Percentiles rank a stretch among this genome's conserved stretches.
Evolutionary conservation across 768 basidiomycete species (phyloP).

Genomic region (Pleurotus tuber-regium): DNA sequence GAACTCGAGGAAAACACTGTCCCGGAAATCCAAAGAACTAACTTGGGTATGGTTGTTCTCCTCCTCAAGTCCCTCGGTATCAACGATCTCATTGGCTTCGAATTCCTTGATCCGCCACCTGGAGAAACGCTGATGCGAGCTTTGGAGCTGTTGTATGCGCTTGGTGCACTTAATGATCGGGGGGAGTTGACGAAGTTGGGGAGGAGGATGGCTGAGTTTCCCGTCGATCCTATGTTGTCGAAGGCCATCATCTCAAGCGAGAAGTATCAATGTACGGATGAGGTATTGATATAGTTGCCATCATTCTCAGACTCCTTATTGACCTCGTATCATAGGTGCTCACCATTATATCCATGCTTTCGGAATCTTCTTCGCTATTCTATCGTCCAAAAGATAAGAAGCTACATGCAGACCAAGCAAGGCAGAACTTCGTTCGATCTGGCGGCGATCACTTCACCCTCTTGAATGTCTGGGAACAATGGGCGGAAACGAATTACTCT

Average conservation of each 20-base stretch:
- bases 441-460: slow-evolving; percentile 98
- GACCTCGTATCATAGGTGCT: slow-evolving; percentile 55
- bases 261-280: slow-evolving; percentile 91
- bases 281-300: too few species aligned
- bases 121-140: slow-evolving; percentile 97
- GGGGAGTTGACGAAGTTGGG: slow-evolving; percentile 98
- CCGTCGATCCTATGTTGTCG: slow-evolving; percentile 96
- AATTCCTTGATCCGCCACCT: slow-evolving; percentile 97
- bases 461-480: slow-evolving; percentile 98
- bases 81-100: slow-evolving; percentile 97
- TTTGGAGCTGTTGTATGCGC: slow-evolving; percentile 88
- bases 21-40: slow-evolving; percentile 98
- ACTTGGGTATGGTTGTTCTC: slow-evolving; percentile 92
- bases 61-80: slow-evolving; percentile 96
- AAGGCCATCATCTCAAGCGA: slow-evolving; percentile 97
- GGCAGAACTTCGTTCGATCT: slow-evolving; percentile 92
- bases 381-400: slow-evolving; percentile 99
- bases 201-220: slow-evolving; percentile 97
- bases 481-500: slow-evolving; percentile 97
- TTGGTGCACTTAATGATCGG: slow-evolving; percentile 93
- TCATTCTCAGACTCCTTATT: slow-evolving; percentile 19
- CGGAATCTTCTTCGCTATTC: slow-evolving; percentile 91
- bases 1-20: slow-evolving; percentile 97
- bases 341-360: slow-evolving; percentile 96
- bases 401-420: slow-evolving; percentile 94